Base-by-base conservation (phyloP, 805 yeast species). In the Starmerella kuoi region DNA sequence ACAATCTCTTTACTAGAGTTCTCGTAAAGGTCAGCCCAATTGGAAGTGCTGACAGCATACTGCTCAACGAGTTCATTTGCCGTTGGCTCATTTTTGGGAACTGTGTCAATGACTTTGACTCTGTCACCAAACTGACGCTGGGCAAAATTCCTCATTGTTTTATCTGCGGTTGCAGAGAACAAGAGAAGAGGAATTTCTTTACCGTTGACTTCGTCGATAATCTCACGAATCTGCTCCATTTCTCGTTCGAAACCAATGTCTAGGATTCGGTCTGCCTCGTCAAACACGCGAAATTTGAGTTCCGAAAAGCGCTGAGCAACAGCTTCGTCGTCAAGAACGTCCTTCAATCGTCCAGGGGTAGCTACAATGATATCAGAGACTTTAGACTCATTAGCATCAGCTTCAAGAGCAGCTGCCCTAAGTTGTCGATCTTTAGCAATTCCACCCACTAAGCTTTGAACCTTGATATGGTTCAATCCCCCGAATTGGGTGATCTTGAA, bases 191-290 rank as follows among this genome's bases (percentile, higher is more conserved):
- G 82, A 5, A 64, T 64, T 12, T 50, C 49, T 4, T 49, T 47
- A 36, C 64, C 69, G 48, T 83, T 61, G 30, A 54, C 59, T 11
- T 63, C 62, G 34, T 79, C 72, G 42, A 86, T 77, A 21, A 66
- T 64, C 42, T 70, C 68, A 15, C 50, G 47, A 34, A 51, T 50
- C 26, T 44, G 32, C 22, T 42, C 38, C 46, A 87, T 66, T 48
- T 74, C 79, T 31, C 70, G 73, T 54, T 73, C 76, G 60, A 88
- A 87, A 15, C 94, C 93, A 47, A 74, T 76, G 59, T 80, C 91
- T 46, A 87, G 68, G 39, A 87, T 64, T 53, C 91, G 73, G 63
- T 87, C 96, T 30, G 95, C 95, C 65, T 87, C 97, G 61, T 87
- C 96, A 49, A 84, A 74, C 31, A 86, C 78, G 47, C 82, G 68